Percentiles rank a stretch among this genome's conserved stretches.
Conservation (phyloP, 345 rosid species). For the Erysimum cheiranthoides region DNA sequence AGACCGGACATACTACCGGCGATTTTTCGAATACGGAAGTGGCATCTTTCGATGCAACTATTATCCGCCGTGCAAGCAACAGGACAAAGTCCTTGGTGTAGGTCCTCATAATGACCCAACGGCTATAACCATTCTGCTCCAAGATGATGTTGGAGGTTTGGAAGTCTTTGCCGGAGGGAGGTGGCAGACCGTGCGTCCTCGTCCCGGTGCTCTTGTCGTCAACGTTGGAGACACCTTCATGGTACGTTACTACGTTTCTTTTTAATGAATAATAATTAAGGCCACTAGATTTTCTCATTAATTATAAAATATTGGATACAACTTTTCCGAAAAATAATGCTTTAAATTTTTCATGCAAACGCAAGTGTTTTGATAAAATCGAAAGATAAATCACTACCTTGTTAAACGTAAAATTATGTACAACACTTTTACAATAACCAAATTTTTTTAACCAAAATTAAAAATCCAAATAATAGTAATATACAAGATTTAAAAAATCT, state of each 20-base stretch:
- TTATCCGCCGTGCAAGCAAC: conserved; percentile 58
- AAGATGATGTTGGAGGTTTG: conserved; percentile 63
- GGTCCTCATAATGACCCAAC: conserved; percentile 55
- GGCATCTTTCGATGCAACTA: conserved; percentile 58
- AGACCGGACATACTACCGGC: conserved; percentile 43
- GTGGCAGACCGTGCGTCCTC: conserved; percentile 55
- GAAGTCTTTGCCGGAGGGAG: conserved; percentile 47
- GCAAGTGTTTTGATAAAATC: not conserved
- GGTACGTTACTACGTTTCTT: conserved; percentile 51
- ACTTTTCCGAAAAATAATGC: not conserved
- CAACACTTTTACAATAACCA: not conserved
- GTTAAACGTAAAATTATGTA: not conserved
- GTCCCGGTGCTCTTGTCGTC: conserved; percentile 54
- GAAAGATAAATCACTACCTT: not conserved
- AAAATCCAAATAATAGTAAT: too few species aligned
- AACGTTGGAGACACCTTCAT: conserved; percentile 67
- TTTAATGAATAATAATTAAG: not conserved
- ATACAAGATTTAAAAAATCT: not conserved
- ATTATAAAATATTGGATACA: not conserved
- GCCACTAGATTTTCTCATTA: not conserved
- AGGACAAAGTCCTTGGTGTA: conserved; percentile 55
- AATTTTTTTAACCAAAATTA: too few species aligned
- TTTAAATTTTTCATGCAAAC: not conserved
- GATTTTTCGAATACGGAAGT: conserved; percentile 49
- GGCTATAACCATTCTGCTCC: conserved; percentile 55